Evolutionary conservation across 1,284 basidiomycete species (phyloP).

Genomic region (Tilletiopsis washingtonensis): DNA sequence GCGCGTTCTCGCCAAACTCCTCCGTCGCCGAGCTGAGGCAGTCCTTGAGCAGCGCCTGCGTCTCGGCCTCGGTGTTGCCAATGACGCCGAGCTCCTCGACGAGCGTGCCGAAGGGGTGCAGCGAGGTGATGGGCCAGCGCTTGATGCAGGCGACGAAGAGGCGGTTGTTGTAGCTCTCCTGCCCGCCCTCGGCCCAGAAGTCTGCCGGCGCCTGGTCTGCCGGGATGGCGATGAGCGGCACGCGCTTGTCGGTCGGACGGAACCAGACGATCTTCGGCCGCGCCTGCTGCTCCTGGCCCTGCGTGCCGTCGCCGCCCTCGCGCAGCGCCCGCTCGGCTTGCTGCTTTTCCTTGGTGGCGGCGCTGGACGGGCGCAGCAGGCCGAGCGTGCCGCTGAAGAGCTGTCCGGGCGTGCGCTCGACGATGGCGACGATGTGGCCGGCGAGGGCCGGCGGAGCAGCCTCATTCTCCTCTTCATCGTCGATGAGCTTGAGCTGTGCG

Average conservation of each 20-base stretch:
- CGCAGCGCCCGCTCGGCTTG: conserved; percentile 94
- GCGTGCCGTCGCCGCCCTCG: conserved; percentile 76
- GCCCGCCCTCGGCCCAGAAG: conserved; percentile 77
- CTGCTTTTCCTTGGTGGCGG: conserved; percentile 98
- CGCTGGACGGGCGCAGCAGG: conserved; percentile 87
- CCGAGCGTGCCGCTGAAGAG: conserved; percentile 96
- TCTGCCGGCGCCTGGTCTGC: conserved; percentile 87
- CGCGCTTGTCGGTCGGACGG: conserved; percentile 98
- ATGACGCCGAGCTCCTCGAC: conserved; percentile 98
- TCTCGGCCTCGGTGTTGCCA: conserved; percentile 94
- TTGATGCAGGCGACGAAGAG: conserved; percentile 98
- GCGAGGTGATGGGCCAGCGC: conserved; percentile 73
- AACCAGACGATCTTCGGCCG: conserved; percentile 99
- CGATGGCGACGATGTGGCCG: conserved; percentile 95
- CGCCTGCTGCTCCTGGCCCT: conserved; percentile 58
- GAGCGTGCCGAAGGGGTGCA: conserved; percentile 96
- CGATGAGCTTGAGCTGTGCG: conserved; percentile 88
- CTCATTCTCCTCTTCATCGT: conserved; percentile 79
- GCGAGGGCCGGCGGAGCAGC: conserved; percentile 52
- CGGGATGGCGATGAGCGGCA: conserved; percentile 97
- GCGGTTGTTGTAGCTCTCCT: conserved; percentile 75
- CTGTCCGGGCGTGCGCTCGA: conserved; percentile 97
- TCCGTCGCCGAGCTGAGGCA: conserved; percentile 59
- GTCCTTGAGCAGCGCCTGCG: conserved; percentile 91
- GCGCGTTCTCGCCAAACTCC: conserved; percentile 58